Conservation (phyloP, 805 yeast species). For the Kazachstania africana region DNA sequence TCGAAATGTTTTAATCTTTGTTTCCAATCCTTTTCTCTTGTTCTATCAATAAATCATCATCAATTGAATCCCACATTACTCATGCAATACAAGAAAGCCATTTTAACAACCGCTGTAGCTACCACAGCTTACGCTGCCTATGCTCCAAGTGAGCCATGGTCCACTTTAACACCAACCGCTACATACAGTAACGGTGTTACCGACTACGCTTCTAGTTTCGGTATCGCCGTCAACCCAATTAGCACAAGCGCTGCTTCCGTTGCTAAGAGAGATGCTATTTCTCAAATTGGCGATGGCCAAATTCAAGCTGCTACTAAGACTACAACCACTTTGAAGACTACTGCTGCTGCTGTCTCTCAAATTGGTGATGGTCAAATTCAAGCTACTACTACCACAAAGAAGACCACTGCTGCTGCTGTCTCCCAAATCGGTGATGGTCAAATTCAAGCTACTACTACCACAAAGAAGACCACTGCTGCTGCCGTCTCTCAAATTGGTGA, state of each 20-base stretch:
- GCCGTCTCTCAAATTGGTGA: slow-evolving; percentile 33
- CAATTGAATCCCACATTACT: slow-evolving; percentile 1
- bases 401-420: slow-evolving; percentile 19
- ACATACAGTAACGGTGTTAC: slow-evolving; percentile 30
- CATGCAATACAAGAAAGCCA: slow-evolving; percentile 21
- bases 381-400: slow-evolving; percentile 29
- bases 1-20: too few relatives aligned
- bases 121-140: slow-evolving; percentile 18
- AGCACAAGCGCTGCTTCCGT: slow-evolving; percentile 8
- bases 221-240: slow-evolving; percentile 33
- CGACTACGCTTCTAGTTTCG: slow-evolving; percentile 29
- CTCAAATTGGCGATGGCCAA: slow-evolving; percentile 33
- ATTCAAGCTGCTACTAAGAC: slow-evolving; percentile 24
- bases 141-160: slow-evolving; percentile 29
- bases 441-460: slow-evolving; percentile 19
- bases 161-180: slow-evolving; percentile 32
- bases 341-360: slow-evolving; percentile 27
- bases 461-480: slow-evolving; percentile 13
- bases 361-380: slow-evolving; percentile 26
- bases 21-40: too few relatives aligned
- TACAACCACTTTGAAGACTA: slow-evolving; percentile 24
- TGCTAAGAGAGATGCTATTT: slow-evolving; percentile 14
- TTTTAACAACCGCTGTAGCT: slow-evolving; percentile 23
- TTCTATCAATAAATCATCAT: slow-evolving; percentile 13
- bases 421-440: slow-evolving; percentile 13